Base-by-base conservation (phyloP, 805 yeast genomes). In the Ogataea haglerorum region DNA sequence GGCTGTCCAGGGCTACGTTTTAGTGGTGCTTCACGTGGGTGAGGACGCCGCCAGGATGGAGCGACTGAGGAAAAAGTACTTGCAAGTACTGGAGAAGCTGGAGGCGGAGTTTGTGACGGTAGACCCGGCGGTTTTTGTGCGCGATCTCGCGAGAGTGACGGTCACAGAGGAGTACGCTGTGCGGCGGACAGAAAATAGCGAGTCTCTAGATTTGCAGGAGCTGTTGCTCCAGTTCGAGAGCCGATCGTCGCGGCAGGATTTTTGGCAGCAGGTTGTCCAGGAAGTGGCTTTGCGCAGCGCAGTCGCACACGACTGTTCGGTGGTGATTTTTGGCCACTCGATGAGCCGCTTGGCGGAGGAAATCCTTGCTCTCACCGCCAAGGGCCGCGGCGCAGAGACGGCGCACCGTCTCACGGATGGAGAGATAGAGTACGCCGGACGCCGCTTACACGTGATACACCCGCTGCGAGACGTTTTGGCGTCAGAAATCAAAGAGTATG, bases 321-420 rank as follows among this genome's bases (percentile, higher is more conserved):
- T 85, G n/a, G 64, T 87, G 3, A 36, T 88, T 7, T 77, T 78
- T 66, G 87, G 91, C 1, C 85, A 82, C 54, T 79, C 85, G 19
- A 85, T 87, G 95, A 85, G 95, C 1, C 72, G 80, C 30, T 58
- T 90, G 17, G 95, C 97, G 1, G 87, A 83, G 52, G 80, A 80
- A 46, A 78, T 85, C n/a, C 68, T 91, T 24, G 72, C 95, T 0
- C 62, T 85, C 40, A 82, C 95, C 0, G 89, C 88, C 5, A 85
- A 82, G 53, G 98, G 98, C 10, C 73, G 96, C 46, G 98, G 96
- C 0, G 70, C 83, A 2, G 72, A 71, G 24, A 73, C 90, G 6
- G 73, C 85, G 18, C 56, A 64, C 4, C 60, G 69, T 9, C 56
- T 83, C 17, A 65, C 80, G 6, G 79, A 76, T 48, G 73, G 65